Evolutionary conservation across 352 stramenopile genomes (phyloP).

Genomic region (Pythium phragmiticola): DNA sequence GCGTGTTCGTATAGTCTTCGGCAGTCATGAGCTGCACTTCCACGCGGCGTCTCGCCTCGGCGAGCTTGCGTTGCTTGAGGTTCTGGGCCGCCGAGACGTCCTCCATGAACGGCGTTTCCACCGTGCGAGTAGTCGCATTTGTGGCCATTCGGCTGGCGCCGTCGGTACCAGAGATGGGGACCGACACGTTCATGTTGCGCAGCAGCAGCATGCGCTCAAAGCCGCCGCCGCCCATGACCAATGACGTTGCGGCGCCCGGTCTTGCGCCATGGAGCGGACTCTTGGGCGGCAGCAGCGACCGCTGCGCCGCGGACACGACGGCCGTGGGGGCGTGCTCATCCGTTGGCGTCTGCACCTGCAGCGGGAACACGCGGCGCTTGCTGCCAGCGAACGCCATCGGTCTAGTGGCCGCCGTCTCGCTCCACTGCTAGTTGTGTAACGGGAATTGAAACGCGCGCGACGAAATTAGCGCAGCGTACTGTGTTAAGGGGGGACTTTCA

Average conservation of each 20-base stretch:
- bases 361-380: constrained; percentile 41
- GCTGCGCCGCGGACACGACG: constrained; percentile 9
- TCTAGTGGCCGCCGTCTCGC: neutral
- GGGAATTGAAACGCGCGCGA: neutral
- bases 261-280: constrained; percentile 38
- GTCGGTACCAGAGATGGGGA: constrained; percentile 10
- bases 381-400: constrained; percentile 11
- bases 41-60: constrained; percentile 44
- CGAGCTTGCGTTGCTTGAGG: constrained; percentile 51
- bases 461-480: neutral
- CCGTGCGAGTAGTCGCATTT: neutral
- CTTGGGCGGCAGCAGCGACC: constrained; percentile 43
- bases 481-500: neutral
- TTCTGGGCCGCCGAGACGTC: constrained; percentile 68
- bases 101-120: neutral
- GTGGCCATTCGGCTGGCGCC: neutral
- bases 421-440: neutral
- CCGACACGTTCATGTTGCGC: constrained; percentile 50
- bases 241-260: neutral
- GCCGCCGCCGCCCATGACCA: constrained; percentile 12
- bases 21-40: constrained; percentile 50
- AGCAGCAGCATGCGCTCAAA: constrained; percentile 54
- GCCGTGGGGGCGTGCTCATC: neutral
- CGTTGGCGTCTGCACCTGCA: constrained; percentile 33
- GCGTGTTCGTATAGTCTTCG: constrained; percentile 63